Conservation (phyloP, 176 grass and related monocot species). For the Rhynchospora pubera region DNA sequence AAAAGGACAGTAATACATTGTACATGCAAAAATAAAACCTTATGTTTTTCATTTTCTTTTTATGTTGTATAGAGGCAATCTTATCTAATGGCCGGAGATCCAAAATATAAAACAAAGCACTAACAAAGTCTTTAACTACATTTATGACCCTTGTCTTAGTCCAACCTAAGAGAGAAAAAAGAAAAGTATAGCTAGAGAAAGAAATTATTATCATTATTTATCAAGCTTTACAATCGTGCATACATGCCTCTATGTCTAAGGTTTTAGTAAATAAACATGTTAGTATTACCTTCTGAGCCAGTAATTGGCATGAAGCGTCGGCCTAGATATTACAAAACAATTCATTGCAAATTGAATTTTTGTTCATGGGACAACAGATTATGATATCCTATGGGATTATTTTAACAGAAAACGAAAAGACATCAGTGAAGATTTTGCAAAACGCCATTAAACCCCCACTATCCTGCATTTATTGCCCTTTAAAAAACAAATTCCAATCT, state of each 20-base stretch:
- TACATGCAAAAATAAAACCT: not conserved
- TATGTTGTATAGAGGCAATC: not conserved
- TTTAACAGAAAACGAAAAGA: too few relatives aligned
- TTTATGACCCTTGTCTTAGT: constrained; percentile 11
- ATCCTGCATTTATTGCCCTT: not conserved
- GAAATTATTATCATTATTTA: not conserved
- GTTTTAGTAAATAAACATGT: not conserved
- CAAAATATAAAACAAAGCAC: not conserved
- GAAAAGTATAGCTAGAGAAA: not conserved
- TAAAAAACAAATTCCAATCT: not conserved
- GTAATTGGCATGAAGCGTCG: not conserved
- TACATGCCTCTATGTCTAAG: not conserved
- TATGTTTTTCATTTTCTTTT: not conserved
- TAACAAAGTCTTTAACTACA: constrained; percentile 4
- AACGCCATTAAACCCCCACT: not conserved
- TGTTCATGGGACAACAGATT: not conserved
- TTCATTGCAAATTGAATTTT: not conserved
- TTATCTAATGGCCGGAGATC: not conserved
- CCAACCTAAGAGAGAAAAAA: not conserved
- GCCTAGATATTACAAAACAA: not conserved
- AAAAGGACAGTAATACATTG: not conserved
- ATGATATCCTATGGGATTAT: too few relatives aligned
- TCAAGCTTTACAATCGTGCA: not conserved
- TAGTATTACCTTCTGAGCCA: not conserved
- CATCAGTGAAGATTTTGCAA: not conserved